phyloP scores from a whole-genome alignment of 2,329 filamentous ascomycete species.

The Aspergillus neoniger region DNA sequence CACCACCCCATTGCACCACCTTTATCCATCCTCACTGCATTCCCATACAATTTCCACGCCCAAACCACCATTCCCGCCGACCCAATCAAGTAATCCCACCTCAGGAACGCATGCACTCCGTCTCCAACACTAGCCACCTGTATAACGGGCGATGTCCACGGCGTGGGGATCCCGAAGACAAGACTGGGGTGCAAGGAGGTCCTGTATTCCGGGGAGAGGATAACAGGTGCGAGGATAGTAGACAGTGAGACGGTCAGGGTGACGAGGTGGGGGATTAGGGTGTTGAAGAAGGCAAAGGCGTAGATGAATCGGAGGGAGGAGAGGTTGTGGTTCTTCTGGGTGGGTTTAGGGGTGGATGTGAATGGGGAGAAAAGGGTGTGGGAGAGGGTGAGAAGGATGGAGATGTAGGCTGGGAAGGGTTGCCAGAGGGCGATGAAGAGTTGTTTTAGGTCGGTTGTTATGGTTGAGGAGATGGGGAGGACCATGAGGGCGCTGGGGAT shows the following conservation, averaged over 20 bases:
- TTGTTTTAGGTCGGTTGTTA: slow-evolving; percentile 49
- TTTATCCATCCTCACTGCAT: slow-evolving; percentile 24
- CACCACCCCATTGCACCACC: slow-evolving; percentile 26
- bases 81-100: slow-evolving; percentile 53
- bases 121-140: slow-evolving; percentile 39
- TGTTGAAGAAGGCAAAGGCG: slow-evolving; percentile 43
- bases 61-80: slow-evolving; percentile 48
- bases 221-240: slow-evolving; percentile 37
- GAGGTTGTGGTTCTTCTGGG: slow-evolving; percentile 31
- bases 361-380: slow-evolving; percentile 28
- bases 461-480: slow-evolving; percentile 43
- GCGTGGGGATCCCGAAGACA: slow-evolving; percentile 42
- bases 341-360: slow-evolving; percentile 25
- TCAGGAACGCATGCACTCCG: slow-evolving; percentile 49
- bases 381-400: slow-evolving; percentile 40
- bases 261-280: slow-evolving; percentile 44
- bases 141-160: slow-evolving; percentile 32
- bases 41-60: slow-evolving; percentile 42
- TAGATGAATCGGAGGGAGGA: slow-evolving; percentile 44
- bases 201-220: slow-evolving; percentile 40
- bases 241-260: slow-evolving; percentile 45
- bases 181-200: slow-evolving; percentile 44
- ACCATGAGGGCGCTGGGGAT: slow-evolving; percentile 48
- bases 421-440: slow-evolving; percentile 54
- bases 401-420: slow-evolving; percentile 52